Evolutionary conservation across 306 rosid genomes (phyloP), one percentile per base, ranked within the genome.

Genomic region (Styphnolobium japonicum): DNA sequence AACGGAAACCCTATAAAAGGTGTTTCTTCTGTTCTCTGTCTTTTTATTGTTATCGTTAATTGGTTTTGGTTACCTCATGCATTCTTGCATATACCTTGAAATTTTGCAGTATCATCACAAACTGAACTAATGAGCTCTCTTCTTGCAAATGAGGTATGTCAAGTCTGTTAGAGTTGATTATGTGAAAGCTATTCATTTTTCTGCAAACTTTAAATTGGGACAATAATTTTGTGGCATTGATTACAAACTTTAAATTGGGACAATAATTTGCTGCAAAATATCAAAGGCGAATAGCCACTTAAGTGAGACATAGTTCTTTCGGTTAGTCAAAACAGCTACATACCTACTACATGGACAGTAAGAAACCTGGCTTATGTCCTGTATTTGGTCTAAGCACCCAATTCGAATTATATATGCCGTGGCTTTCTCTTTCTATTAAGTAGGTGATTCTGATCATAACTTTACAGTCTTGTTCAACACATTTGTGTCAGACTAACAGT

Each of bases 1-100:
- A 91, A 93, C 73, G 93, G 92, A 40, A 84, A 84, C n/a, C 92
- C 93, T 12, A 88, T 93, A 67, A 93, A 87, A 89, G 98, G 97
- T 87, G 61, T 57, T 69, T 63, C 18, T 15, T 12, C 37, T 46
- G 10, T 80, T 80, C 51, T 64, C 48, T n/a, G 34, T 49, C 68
- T 43, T 80, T 42, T 34, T n/a, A 34, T 60, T 63, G 40, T 68
- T 76, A 22, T 18, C 75, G 19, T 70, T 31, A 66, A 25, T 62
- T 48, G 62, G 62, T 25, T 22, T 34, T 53, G 45, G 19, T 75
- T 63, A 68, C 21, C 51, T 67, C 61, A 52, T 73, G 27, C 79
- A 71, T 36, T 67, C 61, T 45, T 73, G 27, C 79, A 71, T 36
- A 43, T 79, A 57, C 56, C 60, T 77, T 82, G 46, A 25, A 76